Base-by-base conservation (phyloP, 2,329 filamentous ascomycete species). In the Trichophyton equinum region DNA sequence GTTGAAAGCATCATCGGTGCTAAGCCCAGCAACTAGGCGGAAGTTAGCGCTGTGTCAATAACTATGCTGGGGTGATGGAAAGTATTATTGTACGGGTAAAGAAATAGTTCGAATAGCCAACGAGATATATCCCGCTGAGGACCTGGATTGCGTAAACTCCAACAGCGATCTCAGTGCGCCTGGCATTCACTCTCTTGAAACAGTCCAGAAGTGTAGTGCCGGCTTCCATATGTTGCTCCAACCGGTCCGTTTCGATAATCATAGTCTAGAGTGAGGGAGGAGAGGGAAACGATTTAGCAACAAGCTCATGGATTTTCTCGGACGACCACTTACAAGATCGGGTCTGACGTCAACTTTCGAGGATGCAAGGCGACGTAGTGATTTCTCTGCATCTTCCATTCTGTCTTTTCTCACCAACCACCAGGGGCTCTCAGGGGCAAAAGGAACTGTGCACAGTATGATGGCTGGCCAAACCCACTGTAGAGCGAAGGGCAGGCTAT, bases 141-240 rank as follows among this genome's bases (percentile, higher is more conserved):
- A 76, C 72, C 61, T 78, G 75, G 57, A 74, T 75, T 30, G 71
- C 68, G 63, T 76, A 79, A 18, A 76, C 76, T 6, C 73, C 73
- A 42, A 75, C 66, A 0, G 75, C 74, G 44, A 79, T 77, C 33
- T 73, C 71, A 0, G 77, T 79, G 3, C 77, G 72, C 1, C 76
- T 65, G 3, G 72, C 65, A 60, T 79, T 76, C 33, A 73, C 69
- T 22, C 70, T 70, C 4, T 69, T 71, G 68, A 79, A 77, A 67
- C 74, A 77, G 59, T 78, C 75, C 55, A 63, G 62, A 22, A 65
- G 61, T 0, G 71, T 72, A 4, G 71, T 70, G 3, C 71, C 72
- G 8, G 73, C 68, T 71, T 74, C 67, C 38, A 75, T 71, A 58
- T 76, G 72, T 61, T 74, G 69, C 49, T 76, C 70, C 38, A 78